Evolutionary conservation across 768 basidiomycete genomes (phyloP).

Genomic region (Lactarius tabidus): DNA sequence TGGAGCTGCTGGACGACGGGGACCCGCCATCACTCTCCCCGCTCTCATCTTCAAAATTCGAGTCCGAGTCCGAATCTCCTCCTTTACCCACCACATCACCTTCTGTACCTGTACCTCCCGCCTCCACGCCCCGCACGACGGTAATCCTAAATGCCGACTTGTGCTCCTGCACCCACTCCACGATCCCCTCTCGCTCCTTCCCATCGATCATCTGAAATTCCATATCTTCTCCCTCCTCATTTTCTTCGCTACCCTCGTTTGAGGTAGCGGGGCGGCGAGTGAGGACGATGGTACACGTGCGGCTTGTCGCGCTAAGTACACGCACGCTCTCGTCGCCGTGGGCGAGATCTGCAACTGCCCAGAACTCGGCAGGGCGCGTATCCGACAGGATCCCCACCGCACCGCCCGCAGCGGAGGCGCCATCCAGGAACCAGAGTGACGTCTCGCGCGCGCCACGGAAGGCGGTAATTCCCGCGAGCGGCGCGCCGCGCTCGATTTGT

Average conservation of each 20-base stretch:
- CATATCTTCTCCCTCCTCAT: constrained; percentile 51
- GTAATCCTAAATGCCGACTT: constrained; percentile 52
- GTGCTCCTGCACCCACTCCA: constrained; percentile 59
- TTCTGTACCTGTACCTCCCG: not conserved
- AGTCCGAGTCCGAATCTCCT: constrained; percentile 24
- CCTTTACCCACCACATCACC: constrained; percentile 15
- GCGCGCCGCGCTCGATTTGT: constrained; percentile 23
- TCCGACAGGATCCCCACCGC: constrained; percentile 65
- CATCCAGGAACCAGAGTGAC: constrained; percentile 63
- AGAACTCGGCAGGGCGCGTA: constrained; percentile 73
- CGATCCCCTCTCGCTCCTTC: constrained; percentile 60
- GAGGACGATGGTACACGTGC: constrained; percentile 61
- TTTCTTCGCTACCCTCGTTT: constrained; percentile 37
- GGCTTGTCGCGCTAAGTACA: constrained; percentile 58
- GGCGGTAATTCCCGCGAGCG: constrained; percentile 62
- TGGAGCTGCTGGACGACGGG: constrained; percentile 26
- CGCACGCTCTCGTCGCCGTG: constrained; percentile 40
- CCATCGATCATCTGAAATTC: constrained; percentile 72
- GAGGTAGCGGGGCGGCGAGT: constrained; percentile 20
- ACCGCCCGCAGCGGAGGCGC: not conserved
- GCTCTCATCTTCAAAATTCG: constrained; percentile 20
- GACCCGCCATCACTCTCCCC: constrained; percentile 41
- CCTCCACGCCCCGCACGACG: not conserved
- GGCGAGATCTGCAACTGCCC: constrained; percentile 43
- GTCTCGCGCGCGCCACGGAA: constrained; percentile 67